These are phyloP conservation scores for Leucocoprinus leucothites DNA, from an alignment of 768 basidiomycete genomes.

Conservation along the genomic window DNA sequence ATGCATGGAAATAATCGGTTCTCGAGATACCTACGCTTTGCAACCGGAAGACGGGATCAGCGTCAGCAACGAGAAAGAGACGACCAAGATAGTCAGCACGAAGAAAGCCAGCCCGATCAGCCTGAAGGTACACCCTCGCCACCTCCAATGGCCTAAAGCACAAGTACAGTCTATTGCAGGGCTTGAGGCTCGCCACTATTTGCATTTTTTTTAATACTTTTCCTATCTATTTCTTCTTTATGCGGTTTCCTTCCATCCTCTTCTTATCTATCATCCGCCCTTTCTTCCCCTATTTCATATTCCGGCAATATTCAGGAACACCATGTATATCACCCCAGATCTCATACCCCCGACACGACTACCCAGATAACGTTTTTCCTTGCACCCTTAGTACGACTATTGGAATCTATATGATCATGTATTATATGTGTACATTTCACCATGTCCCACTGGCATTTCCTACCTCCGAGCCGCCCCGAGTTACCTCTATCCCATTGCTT, in stretches of 20 bases:
- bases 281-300: too few species aligned
- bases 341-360: too few species aligned
- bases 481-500: too few species aligned
- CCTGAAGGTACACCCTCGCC: background rate
- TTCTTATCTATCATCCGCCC: too few species aligned
- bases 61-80: conserved; percentile 14
- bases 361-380: too few species aligned
- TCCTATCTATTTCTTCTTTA: background rate
- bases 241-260: background rate
- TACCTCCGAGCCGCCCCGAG: too few species aligned
- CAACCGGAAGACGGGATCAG: conserved; percentile 32
- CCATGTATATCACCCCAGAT: too few species aligned
- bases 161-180: background rate
- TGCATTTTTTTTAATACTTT: background rate
- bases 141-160: background rate
- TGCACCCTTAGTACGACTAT: too few species aligned
- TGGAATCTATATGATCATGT: too few species aligned
- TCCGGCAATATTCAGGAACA: too few species aligned
- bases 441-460: too few species aligned
- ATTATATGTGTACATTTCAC: too few species aligned
- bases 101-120: background rate
- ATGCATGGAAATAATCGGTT: conserved; percentile 31
- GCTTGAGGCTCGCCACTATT: background rate
- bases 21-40: conserved; percentile 56
- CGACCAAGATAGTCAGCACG: background rate